These are phyloP conservation scores for Fusarium verticillioides DNA, from an alignment of 2,329 filamentous ascomycete genomes.

Conservation along the genomic window DNA sequence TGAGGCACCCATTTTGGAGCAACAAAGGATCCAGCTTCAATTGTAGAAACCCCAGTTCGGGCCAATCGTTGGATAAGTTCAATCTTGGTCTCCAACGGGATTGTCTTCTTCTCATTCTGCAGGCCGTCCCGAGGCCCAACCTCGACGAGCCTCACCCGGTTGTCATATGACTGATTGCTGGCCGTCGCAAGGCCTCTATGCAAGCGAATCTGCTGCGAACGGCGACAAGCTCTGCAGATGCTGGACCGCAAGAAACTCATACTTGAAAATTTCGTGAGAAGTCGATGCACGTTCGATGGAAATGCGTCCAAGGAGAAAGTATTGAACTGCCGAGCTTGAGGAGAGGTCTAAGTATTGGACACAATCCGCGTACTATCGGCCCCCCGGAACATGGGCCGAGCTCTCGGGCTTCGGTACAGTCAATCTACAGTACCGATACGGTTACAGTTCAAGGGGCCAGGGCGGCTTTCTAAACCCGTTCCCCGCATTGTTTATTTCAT, in stretches of 20 bases:
- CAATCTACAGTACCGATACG: slow-evolving; percentile 10
- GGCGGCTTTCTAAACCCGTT: slow-evolving; percentile 13
- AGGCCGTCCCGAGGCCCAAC: slow-evolving; percentile 88
- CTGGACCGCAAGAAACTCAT: slow-evolving; percentile 53
- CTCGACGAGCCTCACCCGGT: slow-evolving; percentile 75
- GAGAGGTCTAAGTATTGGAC: slow-evolving; percentile 24
- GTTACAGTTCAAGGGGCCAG: neutral
- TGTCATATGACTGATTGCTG: slow-evolving; percentile 50
- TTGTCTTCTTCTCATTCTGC: slow-evolving; percentile 81
- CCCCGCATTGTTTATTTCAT: slow-evolving; percentile 15
- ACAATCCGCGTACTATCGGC: slow-evolving; percentile 48
- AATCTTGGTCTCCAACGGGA: slow-evolving; percentile 79
- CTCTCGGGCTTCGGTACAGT: slow-evolving; percentile 19
- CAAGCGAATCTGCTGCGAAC: slow-evolving; percentile 46
- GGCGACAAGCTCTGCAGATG: slow-evolving; percentile 54
- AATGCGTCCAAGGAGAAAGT: slow-evolving; percentile 17
- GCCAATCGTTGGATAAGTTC: slow-evolving; percentile 78
- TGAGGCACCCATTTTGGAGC: slow-evolving; percentile 88
- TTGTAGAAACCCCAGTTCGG: slow-evolving; percentile 74
- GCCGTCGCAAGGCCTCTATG: slow-evolving; percentile 56
- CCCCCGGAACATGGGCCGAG: slow-evolving; percentile 37
- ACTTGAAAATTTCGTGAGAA: neutral
- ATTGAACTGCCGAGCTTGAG: slow-evolving; percentile 12
- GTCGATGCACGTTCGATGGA: slow-evolving; percentile 10
- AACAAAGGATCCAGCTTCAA: slow-evolving; percentile 86